Conservation (phyloP, 257 asterid species). For the Solanum pennellii region DNA sequence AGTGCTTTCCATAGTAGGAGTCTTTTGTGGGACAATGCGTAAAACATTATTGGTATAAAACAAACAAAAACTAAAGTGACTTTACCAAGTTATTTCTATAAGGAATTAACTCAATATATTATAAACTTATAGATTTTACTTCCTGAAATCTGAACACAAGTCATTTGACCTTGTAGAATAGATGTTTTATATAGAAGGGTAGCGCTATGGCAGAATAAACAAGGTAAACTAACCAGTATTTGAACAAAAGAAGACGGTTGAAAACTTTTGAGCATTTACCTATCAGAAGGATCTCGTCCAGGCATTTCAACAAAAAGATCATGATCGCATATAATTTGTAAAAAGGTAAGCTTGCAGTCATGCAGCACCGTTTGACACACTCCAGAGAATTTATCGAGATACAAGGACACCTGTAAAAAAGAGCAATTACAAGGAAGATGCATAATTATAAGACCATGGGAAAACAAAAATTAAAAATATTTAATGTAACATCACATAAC, state of each 20-base stretch:
- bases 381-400: constrained; percentile 97
- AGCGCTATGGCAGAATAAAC: not conserved
- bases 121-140: not conserved
- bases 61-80: not conserved
- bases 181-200: not conserved
- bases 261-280: constrained; percentile 30
- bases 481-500: not conserved
- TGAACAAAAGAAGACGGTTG: not conserved
- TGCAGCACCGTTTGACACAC: constrained; percentile 90
- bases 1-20: not conserved
- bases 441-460: not conserved
- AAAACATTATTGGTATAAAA: not conserved
- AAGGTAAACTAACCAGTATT: constrained; percentile 4
- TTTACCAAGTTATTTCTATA: not conserved
- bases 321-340: constrained; percentile 93
- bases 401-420: constrained; percentile 77
- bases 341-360: constrained; percentile 94
- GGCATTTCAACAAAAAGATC: constrained; percentile 99
- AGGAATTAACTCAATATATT: not conserved
- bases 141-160: not conserved
- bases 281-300: constrained; percentile 98
- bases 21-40: not conserved
- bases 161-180: not conserved
- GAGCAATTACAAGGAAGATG: not conserved
- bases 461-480: not conserved